Evolutionary conservation across 352 stramenopile genomes (phyloP).

Genomic region (Phytophthora parvispora): DNA sequence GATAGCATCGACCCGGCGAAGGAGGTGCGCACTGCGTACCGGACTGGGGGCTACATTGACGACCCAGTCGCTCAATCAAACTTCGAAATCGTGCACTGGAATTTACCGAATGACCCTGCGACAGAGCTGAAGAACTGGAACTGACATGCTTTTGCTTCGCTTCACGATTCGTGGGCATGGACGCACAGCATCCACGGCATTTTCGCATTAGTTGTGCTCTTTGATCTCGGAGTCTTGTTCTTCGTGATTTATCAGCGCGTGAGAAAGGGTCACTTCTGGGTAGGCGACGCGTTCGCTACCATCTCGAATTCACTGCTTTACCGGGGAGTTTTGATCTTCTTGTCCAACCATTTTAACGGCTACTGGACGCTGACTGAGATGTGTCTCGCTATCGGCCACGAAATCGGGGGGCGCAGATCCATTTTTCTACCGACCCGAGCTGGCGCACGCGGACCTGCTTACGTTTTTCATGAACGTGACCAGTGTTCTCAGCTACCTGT

Average conservation of each 20-base stretch:
- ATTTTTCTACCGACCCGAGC: slow-evolving; percentile 14
- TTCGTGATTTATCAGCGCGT: slow-evolving; percentile 36
- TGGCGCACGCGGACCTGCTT: slow-evolving; percentile 27
- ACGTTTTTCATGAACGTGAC: slow-evolving; percentile 26
- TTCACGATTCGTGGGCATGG: slow-evolving; percentile 52
- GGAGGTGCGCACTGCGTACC: slow-evolving; percentile 22
- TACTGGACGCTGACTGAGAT: slow-evolving; percentile 47
- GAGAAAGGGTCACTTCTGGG: slow-evolving; percentile 32
- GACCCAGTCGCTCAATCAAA: slow-evolving; percentile 41
- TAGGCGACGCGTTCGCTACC: slow-evolving; percentile 44
- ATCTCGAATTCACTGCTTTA: slow-evolving; percentile 35
- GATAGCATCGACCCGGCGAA: slow-evolving; percentile 4
- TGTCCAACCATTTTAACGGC: slow-evolving; percentile 37
- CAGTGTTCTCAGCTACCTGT: slow-evolving; percentile 20
- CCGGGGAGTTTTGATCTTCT: slow-evolving; percentile 22
- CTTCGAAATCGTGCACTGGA: slow-evolving; percentile 30
- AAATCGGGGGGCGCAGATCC: not conserved
- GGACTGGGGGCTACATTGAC: slow-evolving; percentile 36
- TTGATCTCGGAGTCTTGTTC: slow-evolving; percentile 37
- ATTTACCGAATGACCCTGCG: slow-evolving; percentile 16
- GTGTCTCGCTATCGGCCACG: slow-evolving; percentile 14
- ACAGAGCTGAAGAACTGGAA: slow-evolving; percentile 16
- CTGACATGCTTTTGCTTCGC: slow-evolving; percentile 13
- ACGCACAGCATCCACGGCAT: slow-evolving; percentile 39
- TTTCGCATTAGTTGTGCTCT: slow-evolving; percentile 37